phyloP scores from a whole-genome alignment of 805 yeast species.

The Kluyveromyces nonfermentans region DNA sequence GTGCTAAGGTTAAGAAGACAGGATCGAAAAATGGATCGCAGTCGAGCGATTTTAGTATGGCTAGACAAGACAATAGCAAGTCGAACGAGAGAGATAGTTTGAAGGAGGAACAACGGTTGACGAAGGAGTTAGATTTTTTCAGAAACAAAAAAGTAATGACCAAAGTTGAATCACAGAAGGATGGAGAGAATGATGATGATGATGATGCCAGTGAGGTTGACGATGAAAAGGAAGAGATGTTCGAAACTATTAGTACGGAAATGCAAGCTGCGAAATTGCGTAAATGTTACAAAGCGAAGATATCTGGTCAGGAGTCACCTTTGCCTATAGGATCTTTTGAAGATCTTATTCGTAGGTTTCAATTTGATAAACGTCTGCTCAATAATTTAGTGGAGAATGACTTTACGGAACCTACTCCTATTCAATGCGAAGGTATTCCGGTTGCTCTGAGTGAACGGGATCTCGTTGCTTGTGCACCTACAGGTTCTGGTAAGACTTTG shows the following conservation, averaged over 20 bases:
- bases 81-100: conserved; percentile 24
- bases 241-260: conserved; percentile 38
- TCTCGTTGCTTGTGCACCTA: conserved; percentile 89
- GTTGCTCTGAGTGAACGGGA: conserved; percentile 60
- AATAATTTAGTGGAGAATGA: conserved; percentile 58
- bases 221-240: conserved; percentile 26
- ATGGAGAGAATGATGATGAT: conserved; percentile 16
- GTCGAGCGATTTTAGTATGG: conserved; percentile 19
- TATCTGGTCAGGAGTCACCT: conserved; percentile 81
- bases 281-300: conserved; percentile 52
- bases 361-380: conserved; percentile 44
- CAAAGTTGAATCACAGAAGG: conserved; percentile 17
- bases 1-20: conserved; percentile 65
- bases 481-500: conserved; percentile 96
- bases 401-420: conserved; percentile 82
- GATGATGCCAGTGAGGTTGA: conserved; percentile 23
- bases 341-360: conserved; percentile 63
- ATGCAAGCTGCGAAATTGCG: conserved; percentile 58
- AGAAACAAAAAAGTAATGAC: conserved; percentile 39
- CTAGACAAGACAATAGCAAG: not conserved
- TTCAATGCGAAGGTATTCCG: conserved; percentile 88
- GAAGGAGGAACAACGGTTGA: conserved; percentile 40
- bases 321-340: conserved; percentile 84
- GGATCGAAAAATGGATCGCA: conserved; percentile 23
- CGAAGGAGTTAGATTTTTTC: conserved; percentile 78